Conservation (phyloP, 768 basidiomycete species). For the Leccinum barrowsii region DNA sequence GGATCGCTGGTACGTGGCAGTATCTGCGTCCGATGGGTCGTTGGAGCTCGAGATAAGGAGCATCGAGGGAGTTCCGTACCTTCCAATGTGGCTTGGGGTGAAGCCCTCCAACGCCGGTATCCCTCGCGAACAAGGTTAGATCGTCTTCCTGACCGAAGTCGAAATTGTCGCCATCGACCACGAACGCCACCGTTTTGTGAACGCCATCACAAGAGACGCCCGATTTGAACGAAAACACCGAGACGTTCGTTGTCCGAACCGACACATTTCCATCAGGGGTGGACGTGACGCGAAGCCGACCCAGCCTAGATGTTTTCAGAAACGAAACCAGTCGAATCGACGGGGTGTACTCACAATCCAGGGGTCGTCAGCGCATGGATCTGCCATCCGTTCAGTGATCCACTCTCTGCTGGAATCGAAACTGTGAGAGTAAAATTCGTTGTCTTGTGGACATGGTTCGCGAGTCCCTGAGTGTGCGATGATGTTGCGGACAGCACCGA, state of each 20-base stretch:
- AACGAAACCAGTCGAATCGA: not conserved
- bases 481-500: not conserved
- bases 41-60: not conserved
- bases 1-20: not conserved
- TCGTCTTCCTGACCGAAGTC: not conserved
- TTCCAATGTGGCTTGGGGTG: constrained; percentile 17
- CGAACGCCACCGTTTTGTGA: not conserved
- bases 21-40: not conserved
- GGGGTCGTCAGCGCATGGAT: constrained; percentile 58
- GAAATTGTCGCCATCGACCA: constrained; percentile 14
- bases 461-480: not conserved
- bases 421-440: constrained; percentile 67
- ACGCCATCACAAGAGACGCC: not conserved
- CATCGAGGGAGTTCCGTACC: constrained; percentile 8
- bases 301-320: constrained; percentile 8
- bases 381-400: constrained; percentile 66
- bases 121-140: constrained; percentile 11
- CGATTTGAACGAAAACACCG: constrained; percentile 21
- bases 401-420: constrained; percentile 63
- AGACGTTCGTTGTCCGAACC: constrained; percentile 25
- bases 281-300: constrained; percentile 19
- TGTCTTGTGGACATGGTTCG: not conserved
- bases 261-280: constrained; percentile 4
- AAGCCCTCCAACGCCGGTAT: not conserved
- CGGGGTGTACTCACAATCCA: constrained; percentile 52